Evolutionary conservation across 2,329 filamentous ascomycete species (phyloP).

Genomic region (Amauroascus niger): DNA sequence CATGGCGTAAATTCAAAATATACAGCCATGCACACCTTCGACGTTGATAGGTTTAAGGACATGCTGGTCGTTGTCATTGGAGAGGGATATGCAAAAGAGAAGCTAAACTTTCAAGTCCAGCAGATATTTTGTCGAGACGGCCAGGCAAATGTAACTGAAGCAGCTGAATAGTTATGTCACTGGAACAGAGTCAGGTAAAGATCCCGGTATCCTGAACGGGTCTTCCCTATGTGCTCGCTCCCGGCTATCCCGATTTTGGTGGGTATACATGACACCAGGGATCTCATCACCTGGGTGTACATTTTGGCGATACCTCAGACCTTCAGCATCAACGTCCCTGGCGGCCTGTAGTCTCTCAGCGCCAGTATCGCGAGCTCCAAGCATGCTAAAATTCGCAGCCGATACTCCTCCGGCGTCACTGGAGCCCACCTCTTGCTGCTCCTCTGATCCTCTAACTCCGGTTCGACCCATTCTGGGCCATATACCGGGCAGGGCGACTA

Average conservation of each 20-base stretch:
- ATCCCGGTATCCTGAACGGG: slow-evolving; percentile 33
- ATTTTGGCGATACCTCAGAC: slow-evolving; percentile 25
- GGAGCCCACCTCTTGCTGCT: slow-evolving; percentile 21
- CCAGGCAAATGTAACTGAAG: not conserved
- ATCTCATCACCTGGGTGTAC: not conserved
- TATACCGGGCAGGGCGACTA: slow-evolving; percentile 52
- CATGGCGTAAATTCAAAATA: too few relatives aligned
- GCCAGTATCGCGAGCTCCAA: slow-evolving; percentile 1
- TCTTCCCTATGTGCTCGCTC: slow-evolving; percentile 19
- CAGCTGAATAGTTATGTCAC: slow-evolving; percentile 18
- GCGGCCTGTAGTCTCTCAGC: slow-evolving; percentile 17
- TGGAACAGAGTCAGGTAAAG: slow-evolving; percentile 26
- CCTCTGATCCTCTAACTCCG: slow-evolving; percentile 37
- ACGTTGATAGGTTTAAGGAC: too few relatives aligned
- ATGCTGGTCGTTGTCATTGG: too few relatives aligned
- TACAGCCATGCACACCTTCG: too few relatives aligned
- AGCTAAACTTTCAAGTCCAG: too few relatives aligned
- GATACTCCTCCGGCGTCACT: slow-evolving; percentile 11
- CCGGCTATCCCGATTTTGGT: not conserved
- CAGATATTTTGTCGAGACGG: not conserved
- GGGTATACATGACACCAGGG: not conserved
- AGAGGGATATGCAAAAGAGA: too few relatives aligned
- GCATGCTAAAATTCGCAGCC: slow-evolving; percentile 6
- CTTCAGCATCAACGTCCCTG: slow-evolving; percentile 23
- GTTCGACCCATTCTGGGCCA: slow-evolving; percentile 51